These are phyloP conservation scores for Pichia sp. DNA, from an alignment of 1,139 yeast species.

Conservation along the genomic window DNA sequence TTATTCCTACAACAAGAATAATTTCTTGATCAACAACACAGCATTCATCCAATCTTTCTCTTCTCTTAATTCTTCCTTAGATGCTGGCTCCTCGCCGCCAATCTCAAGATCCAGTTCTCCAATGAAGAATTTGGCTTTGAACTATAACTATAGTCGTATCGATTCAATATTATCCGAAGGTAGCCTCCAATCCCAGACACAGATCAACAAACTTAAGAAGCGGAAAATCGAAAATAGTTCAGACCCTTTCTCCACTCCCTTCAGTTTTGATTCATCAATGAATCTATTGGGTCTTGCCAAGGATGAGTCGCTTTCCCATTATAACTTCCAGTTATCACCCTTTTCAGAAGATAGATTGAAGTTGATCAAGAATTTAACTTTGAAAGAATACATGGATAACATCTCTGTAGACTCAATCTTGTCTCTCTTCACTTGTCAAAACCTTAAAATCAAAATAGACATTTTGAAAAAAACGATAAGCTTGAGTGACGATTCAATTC, in stretches of 20 bases:
- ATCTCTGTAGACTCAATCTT: slow-evolving; percentile 7
- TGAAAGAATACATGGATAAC: slow-evolving; percentile 2
- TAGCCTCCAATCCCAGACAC: neutral
- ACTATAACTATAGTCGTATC: neutral
- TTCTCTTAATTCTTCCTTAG: slow-evolving; percentile 13
- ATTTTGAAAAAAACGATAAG: slow-evolving; percentile 19
- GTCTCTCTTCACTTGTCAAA: slow-evolving; percentile 20
- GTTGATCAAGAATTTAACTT: slow-evolving; percentile 2
- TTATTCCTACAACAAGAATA: slow-evolving; percentile 5
- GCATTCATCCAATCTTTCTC: slow-evolving; percentile 6
- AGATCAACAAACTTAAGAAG: neutral
- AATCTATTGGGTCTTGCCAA: neutral
- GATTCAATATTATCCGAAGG: neutral
- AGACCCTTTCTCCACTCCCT: neutral
- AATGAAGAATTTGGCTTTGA: neutral
- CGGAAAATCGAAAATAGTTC: neutral
- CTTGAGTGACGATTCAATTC: neutral
- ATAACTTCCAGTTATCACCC: slow-evolving; percentile 5
- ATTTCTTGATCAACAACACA: slow-evolving; percentile 1
- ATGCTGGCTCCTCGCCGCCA: slow-evolving; percentile 9
- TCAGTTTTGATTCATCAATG: neutral
- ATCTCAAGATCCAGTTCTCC: slow-evolving; percentile 12
- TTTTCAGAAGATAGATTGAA: slow-evolving; percentile 3
- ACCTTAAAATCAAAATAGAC: slow-evolving; percentile 23
- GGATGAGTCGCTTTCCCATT: neutral